Conservation (phyloP, 345 rosid genomes). For the Lumnitzera racemosa region DNA sequence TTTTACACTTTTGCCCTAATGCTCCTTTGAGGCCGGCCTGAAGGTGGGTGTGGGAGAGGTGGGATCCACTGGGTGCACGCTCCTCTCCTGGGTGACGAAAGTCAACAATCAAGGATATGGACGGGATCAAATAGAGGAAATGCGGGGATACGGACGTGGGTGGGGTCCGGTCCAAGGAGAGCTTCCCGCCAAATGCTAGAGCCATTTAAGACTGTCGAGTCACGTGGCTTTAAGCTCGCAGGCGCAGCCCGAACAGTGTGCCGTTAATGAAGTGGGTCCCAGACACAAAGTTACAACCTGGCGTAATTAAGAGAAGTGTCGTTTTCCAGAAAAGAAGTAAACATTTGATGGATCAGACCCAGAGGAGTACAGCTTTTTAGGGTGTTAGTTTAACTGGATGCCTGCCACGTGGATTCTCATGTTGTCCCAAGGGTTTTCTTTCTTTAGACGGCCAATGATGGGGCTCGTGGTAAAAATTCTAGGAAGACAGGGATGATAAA, state of each 20-base stretch:
- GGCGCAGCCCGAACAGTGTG: slow-evolving; percentile 13
- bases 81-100: too few relatives aligned
- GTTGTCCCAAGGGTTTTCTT: too few relatives aligned
- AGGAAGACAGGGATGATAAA: neutral
- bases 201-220: slow-evolving; percentile 6
- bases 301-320: slow-evolving; percentile 8
- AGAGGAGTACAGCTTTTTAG: too few relatives aligned
- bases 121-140: too few relatives aligned
- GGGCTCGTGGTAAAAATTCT: too few relatives aligned
- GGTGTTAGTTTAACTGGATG: too few relatives aligned
- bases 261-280: slow-evolving; percentile 30
- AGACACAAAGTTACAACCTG: slow-evolving; percentile 21
- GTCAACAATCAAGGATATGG: neutral
- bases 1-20: slow-evolving; percentile 8
- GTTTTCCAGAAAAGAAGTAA: slow-evolving; percentile 1
- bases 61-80: slow-evolving; percentile 1
- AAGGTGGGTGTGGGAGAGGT: neutral
- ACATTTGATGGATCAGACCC: neutral
- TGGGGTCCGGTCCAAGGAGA: slow-evolving; percentile 16
- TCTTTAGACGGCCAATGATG: too few relatives aligned
- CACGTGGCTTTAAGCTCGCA: slow-evolving; percentile 32
- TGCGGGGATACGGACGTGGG: too few relatives aligned
- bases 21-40: slow-evolving; percentile 14
- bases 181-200: slow-evolving; percentile 26
- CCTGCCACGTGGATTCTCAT: too few relatives aligned